A percentile compares a stretch with the other conserved stretches of the same genome.
phyloP scores from a whole-genome alignment of 2,329 filamentous ascomycete genomes.

The Emmonsia crescens region DNA sequence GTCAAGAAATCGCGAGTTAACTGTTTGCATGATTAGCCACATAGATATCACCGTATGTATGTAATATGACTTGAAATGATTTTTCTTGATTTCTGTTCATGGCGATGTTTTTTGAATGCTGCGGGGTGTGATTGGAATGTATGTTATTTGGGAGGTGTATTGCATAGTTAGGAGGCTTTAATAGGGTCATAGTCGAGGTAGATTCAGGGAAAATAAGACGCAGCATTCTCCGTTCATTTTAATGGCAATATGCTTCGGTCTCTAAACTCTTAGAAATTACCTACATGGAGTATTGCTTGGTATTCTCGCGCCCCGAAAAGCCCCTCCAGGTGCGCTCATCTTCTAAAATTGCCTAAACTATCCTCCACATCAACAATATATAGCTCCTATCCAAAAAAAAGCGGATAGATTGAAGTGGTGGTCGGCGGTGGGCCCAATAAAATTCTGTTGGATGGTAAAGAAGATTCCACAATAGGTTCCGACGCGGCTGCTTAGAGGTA shows the following conservation, averaged over 20 bases:
- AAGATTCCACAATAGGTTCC: neutral
- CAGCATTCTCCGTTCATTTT: constrained; percentile 1
- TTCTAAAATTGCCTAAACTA: neutral
- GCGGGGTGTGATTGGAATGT: neutral
- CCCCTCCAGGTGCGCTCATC: too few relatives aligned
- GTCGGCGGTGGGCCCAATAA: neutral
- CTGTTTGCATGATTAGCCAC: constrained; percentile 2
- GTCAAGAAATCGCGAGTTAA: neutral
- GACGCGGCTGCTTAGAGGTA: neutral
- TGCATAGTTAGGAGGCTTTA: neutral
- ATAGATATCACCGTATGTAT: constrained; percentile 1
- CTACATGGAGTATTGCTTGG: neutral
- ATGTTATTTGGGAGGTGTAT: neutral
- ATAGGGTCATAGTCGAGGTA: neutral
- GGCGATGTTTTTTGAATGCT: neutral
- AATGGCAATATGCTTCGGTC: neutral
- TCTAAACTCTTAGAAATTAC: neutral
- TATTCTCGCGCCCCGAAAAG: neutral
- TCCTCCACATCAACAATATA: neutral
- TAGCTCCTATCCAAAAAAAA: neutral
- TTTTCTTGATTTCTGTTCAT: neutral
- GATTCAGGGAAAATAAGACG: neutral
- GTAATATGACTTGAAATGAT: neutral
- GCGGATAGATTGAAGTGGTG: neutral
- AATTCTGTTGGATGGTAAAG: neutral